phyloP scores from a whole-genome alignment of 2,329 filamentous ascomycete species.

The Paramyrothecium sp. region DNA sequence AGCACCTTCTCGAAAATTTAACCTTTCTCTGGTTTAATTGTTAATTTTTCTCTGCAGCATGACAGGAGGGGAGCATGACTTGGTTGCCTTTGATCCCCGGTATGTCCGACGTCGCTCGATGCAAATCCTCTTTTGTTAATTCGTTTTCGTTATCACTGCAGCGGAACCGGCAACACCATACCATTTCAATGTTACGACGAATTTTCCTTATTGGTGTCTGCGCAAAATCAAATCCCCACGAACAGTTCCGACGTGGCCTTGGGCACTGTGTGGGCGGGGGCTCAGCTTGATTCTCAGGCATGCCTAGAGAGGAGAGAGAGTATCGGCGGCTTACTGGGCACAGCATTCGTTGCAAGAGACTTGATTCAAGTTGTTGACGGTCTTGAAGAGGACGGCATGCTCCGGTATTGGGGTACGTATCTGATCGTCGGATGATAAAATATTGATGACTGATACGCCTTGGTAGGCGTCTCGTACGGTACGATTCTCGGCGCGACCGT shows the following conservation, averaged over 20 bases:
- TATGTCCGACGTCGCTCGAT: background rate
- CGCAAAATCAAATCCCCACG: background rate
- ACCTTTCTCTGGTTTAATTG: background rate
- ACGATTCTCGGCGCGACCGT: conserved; percentile 34
- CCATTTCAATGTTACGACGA: background rate
- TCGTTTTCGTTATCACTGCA: conserved; percentile 6
- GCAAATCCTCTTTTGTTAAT: background rate
- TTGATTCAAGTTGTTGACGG: conserved; percentile 33
- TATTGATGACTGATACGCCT: background rate
- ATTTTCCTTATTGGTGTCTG: background rate
- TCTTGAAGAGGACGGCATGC: conserved; percentile 26
- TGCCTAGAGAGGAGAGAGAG: background rate
- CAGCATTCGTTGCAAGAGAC: conserved; percentile 31
- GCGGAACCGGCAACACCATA: background rate
- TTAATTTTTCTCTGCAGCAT: background rate
- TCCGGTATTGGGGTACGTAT: conserved; percentile 29
- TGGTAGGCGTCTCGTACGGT: conserved; percentile 37
- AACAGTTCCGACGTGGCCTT: background rate
- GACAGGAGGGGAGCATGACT: background rate
- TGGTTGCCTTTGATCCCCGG: background rate
- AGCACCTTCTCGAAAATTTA: background rate
- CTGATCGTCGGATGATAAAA: background rate
- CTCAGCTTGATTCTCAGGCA: background rate
- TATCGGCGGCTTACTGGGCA: conserved; percentile 19
- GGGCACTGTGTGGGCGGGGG: background rate